These are phyloP conservation scores for Phyllachora maydis DNA, from an alignment of 2,329 filamentous ascomycete genomes.

Conservation along the genomic window DNA sequence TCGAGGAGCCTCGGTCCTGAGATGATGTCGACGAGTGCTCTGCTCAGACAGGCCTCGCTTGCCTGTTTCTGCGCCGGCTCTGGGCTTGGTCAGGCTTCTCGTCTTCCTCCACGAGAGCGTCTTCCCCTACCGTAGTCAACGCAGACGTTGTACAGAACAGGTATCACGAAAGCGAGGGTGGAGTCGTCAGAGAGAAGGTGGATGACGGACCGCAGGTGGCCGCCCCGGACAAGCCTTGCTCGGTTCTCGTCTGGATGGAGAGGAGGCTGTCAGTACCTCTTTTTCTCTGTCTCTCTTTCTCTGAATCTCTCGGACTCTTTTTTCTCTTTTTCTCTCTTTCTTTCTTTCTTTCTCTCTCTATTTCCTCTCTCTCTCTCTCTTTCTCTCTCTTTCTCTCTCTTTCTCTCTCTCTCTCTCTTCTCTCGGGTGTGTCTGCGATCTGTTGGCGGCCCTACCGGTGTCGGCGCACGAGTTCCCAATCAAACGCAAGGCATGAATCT, in stretches of 20 bases:
- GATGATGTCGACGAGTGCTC: slow-evolving; percentile 25
- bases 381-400: too few relatives aligned
- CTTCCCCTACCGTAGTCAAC: slow-evolving; percentile 35
- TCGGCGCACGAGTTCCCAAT: slow-evolving; percentile 44
- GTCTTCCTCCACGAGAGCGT: neutral
- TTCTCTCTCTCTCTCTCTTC: too few relatives aligned
- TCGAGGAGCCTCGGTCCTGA: slow-evolving; percentile 19
- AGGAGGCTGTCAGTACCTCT: too few relatives aligned
- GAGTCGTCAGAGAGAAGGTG: slow-evolving; percentile 22
- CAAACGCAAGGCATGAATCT: slow-evolving; percentile 32
- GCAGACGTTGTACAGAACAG: slow-evolving; percentile 40
- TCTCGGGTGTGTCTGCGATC: too few relatives aligned
- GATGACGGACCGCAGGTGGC: slow-evolving; percentile 24
- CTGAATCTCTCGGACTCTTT: too few relatives aligned
- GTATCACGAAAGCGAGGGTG: slow-evolving; percentile 29
- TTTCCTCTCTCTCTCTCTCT: too few relatives aligned
- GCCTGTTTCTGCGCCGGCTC: slow-evolving; percentile 36
- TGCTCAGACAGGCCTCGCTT: slow-evolving; percentile 27
- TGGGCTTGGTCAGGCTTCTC: slow-evolving; percentile 10
- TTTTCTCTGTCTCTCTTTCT: too few relatives aligned
- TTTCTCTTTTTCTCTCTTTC: too few relatives aligned
- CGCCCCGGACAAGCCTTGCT: slow-evolving; percentile 27
- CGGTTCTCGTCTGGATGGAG: slow-evolving; percentile 40
- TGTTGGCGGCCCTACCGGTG: slow-evolving; percentile 16
- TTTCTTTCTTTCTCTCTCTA: too few relatives aligned